Percentiles rank a stretch among this genome's conserved stretches.
phyloP scores from a whole-genome alignment of 257 asterid genomes.

The Ilex aquifolium region DNA sequence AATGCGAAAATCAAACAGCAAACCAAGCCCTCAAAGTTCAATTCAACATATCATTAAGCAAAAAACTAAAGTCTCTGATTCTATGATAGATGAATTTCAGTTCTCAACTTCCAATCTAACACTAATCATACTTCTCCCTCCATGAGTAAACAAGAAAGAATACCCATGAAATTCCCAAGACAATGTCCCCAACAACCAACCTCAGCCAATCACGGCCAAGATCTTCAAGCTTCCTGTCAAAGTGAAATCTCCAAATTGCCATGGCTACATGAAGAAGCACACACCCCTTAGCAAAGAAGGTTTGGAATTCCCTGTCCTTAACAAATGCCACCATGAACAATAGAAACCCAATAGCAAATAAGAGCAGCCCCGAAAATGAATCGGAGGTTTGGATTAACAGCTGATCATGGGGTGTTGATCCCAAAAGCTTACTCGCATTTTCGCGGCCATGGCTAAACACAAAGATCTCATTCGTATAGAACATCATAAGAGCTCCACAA shows the following conservation, averaged over 20 bases:
- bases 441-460: conserved; percentile 87
- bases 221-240: neutral
- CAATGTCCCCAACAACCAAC: neutral
- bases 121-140: conserved; percentile 90
- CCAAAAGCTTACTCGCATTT: conserved; percentile 68
- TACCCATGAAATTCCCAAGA: neutral
- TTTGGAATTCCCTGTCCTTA: conserved; percentile 33
- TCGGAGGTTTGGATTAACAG: conserved; percentile 78
- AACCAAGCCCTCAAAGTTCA: no score
- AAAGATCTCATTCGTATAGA: conserved; percentile 53
- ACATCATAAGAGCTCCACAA: conserved; percentile 85
- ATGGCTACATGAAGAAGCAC: neutral
- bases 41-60: no score
- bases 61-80: no score
- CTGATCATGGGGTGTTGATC: conserved; percentile 90
- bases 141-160: conserved; percentile 34
- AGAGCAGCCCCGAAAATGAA: conserved; percentile 81
- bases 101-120: neutral
- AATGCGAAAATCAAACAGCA: no score
- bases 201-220: neutral
- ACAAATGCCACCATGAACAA: conserved; percentile 96
- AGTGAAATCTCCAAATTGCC: neutral
- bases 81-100: neutral
- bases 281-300: neutral
- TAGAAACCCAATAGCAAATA: conserved; percentile 69